Conservation (phyloP, 352 stramenopile species). For the Proteromonas lacertae region DNA sequence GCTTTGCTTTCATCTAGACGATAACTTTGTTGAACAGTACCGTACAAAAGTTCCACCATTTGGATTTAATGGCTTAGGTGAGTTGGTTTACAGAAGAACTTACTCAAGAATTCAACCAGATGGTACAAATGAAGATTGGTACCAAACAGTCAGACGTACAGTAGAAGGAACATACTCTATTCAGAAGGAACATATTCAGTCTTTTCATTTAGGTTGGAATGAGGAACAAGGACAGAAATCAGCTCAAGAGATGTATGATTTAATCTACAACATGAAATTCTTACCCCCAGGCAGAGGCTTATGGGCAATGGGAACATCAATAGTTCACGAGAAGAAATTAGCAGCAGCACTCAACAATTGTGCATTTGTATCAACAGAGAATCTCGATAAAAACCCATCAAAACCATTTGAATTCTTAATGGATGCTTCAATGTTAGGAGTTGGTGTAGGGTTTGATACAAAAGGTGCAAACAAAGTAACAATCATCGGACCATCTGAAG, state of each 20-base stretch:
- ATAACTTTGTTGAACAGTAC: slow-evolving; percentile 16
- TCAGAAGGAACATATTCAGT: slow-evolving; percentile 36
- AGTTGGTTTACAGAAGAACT: slow-evolving; percentile 62
- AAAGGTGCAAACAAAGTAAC: too few species aligned
- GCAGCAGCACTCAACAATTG: too few species aligned
- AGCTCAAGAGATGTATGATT: slow-evolving; percentile 49
- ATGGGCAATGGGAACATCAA: slow-evolving; percentile 69
- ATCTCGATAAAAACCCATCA: slow-evolving; percentile 16
- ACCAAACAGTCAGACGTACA: slow-evolving; percentile 53
- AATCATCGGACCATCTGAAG: too few species aligned
- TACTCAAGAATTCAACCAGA: slow-evolving; percentile 42
- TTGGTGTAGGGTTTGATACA: too few species aligned
- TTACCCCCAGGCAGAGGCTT: slow-evolving; percentile 47
- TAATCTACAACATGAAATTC: slow-evolving; percentile 73
- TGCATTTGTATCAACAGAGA: slow-evolving; percentile 48
- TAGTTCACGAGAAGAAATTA: too few species aligned
- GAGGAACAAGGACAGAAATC: slow-evolving; percentile 13
- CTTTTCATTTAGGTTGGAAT: slow-evolving; percentile 20
- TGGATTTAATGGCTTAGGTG: slow-evolving; percentile 63
- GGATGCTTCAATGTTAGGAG: slow-evolving; percentile 60
- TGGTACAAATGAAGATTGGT: slow-evolving; percentile 38
- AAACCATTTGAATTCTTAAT: slow-evolving; percentile 68
- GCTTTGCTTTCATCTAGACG: slow-evolving; percentile 13
- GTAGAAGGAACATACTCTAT: slow-evolving; percentile 66
- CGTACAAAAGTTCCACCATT: slow-evolving; percentile 23